Evolutionary conservation across 139 green algal genomes (phyloP).

Genomic region (Chlamydomonas urium): DNA sequence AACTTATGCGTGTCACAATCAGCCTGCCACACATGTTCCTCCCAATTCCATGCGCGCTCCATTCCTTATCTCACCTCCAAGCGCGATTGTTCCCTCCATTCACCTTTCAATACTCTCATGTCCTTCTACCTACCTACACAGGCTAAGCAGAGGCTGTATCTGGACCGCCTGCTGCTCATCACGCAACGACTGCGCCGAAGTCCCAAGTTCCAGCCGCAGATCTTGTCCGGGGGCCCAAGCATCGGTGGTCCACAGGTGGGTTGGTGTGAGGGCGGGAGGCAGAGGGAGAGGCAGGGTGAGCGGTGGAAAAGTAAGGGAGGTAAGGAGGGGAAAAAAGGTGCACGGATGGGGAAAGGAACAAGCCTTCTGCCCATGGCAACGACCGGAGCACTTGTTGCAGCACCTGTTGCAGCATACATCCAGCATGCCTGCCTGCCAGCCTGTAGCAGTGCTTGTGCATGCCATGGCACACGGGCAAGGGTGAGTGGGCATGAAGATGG

Average conservation of each 20-base stretch:
- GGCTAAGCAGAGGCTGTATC: constrained; percentile 70
- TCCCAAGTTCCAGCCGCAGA: constrained; percentile 50
- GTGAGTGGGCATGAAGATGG: too few species aligned
- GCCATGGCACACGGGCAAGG: too few species aligned
- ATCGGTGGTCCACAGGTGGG: background rate
- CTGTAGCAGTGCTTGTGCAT: too few species aligned
- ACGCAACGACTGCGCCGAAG: constrained; percentile 67
- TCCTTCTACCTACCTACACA: background rate
- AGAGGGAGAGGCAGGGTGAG: background rate
- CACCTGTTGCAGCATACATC: too few species aligned
- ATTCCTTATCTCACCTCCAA: background rate
- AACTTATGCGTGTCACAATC: background rate
- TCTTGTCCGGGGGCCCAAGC: background rate
- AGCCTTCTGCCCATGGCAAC: background rate
- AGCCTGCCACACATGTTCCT: background rate
- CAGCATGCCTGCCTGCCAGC: too few species aligned
- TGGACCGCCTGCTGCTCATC: constrained; percentile 65
- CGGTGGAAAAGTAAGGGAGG: too few species aligned
- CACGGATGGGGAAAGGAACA: background rate
- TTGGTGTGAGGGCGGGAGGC: background rate
- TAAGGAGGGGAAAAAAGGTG: background rate
- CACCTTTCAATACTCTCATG: background rate
- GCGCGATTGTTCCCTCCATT: background rate
- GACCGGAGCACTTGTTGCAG: too few species aligned
- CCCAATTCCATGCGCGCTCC: background rate